Conservation (phyloP, 305 asterid genomes). For the Fraxinus platypoda region DNA sequence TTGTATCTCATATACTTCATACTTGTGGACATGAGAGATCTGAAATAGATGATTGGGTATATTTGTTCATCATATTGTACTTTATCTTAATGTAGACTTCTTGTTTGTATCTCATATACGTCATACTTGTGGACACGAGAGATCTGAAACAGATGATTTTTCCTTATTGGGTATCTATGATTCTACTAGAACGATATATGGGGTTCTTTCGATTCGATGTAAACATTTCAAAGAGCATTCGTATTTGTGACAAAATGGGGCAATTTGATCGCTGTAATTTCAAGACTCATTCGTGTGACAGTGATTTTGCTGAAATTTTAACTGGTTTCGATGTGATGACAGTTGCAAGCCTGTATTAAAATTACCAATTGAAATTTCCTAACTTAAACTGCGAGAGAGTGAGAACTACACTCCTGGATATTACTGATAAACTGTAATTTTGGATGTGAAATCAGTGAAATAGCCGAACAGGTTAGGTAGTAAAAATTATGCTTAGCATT, state of each 20-base stretch:
- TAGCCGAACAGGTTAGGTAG: neutral
- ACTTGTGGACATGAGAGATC: neutral
- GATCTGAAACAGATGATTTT: neutral
- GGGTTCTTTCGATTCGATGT: neutral
- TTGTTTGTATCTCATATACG: neutral
- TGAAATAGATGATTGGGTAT: neutral
- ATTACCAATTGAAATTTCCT: neutral
- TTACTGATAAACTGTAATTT: neutral
- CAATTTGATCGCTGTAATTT: neutral
- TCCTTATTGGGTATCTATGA: neutral
- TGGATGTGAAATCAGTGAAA: neutral
- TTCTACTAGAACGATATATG: neutral
- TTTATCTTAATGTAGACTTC: neutral
- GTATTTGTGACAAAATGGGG: neutral
- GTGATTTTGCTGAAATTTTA: neutral
- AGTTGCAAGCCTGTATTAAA: neutral
- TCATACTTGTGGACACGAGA: neutral
- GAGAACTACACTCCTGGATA: neutral
- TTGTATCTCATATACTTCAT: neutral
- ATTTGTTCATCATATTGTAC: neutral
- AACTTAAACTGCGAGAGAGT: neutral
- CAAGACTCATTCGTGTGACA: neutral
- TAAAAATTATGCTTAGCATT: neutral
- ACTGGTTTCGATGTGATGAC: neutral
- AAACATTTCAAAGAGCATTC: neutral